Base-by-base conservation (phyloP, 1,284 basidiomycete genomes). In the Serendipita sp. region DNA sequence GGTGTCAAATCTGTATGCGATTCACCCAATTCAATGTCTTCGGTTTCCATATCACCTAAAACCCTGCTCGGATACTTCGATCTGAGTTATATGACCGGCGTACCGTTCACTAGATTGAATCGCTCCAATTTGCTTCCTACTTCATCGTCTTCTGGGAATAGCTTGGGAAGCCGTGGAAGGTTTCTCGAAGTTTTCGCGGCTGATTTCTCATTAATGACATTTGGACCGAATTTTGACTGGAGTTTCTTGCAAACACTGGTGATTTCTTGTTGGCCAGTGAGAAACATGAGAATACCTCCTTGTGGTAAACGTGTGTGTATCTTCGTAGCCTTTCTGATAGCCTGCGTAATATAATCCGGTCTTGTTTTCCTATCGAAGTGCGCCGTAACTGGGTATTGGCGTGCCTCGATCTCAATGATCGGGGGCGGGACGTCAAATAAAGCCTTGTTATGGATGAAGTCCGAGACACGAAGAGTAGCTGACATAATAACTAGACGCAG, bases 401-500 rank as follows among this genome's bases (percentile, higher is more conserved):
- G 87, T 0, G 91, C 90, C 29, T 85, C 79, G 63, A 99, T 88
- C 68, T 85, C 88, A 72, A 99, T 87, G 60, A 98, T 82, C 0
- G 96, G 96, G 13, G 96, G 95, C 3, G 91, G 84, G 0, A 77
- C 78, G 0, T 84, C 67, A 74, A 99, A 99, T 2, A 99, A 78
- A 0, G 82, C 82, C 60, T 76, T 80, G 74, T 99, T 99, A 66
- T 88, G 83, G 0, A 88, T 86, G 70, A 99, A 99, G 74, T 99
- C 96, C 61, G 85, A 83, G 29, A 98, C 88, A 30, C 94, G 89
- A 3, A 99, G 81, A 0, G 96, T 99, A 1, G 96, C 96, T 45
- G 95, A 99, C 96, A 99, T 99, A 75, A 99, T 96, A 65, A 99
- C 84, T 47, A 99, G 78, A 10, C 96, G 84, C 4, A 99, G 75